These are phyloP conservation scores for Globisporangium okanoganense DNA, from an alignment of 352 stramenopile genomes.

Conservation along the genomic window DNA sequence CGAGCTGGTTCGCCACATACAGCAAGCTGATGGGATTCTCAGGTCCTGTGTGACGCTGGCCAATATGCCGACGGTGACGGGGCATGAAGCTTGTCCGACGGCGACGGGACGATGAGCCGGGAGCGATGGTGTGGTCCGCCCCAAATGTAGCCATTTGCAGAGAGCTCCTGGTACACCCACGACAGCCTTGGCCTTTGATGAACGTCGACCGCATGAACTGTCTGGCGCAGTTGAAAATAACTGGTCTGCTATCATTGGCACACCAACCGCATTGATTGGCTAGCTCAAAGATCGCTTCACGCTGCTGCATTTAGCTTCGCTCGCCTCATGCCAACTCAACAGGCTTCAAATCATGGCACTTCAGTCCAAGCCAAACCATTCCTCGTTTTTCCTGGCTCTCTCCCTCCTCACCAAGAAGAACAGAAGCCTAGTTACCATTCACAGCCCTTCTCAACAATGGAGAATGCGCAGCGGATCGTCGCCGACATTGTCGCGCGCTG, in stretches of 20 bases:
- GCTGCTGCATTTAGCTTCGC: background rate
- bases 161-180: too few species aligned
- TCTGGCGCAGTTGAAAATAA: background rate
- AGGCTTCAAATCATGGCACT: too few species aligned
- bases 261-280: background rate
- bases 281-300: background rate
- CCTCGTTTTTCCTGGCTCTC: too few species aligned
- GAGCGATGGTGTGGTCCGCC: background rate
- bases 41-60: too few species aligned
- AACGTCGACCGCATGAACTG: too few species aligned
- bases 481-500: constrained; percentile 70
- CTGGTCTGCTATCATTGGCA: background rate
- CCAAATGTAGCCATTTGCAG: background rate
- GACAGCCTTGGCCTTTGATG: too few species aligned
- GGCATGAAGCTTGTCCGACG: background rate
- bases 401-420: too few species aligned
- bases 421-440: too few species aligned
- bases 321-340: background rate
- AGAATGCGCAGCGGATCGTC: constrained; percentile 61
- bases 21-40: too few species aligned
- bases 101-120: background rate
- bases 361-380: too few species aligned
- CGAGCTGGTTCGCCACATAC: too few species aligned
- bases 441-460: too few species aligned
- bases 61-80: background rate